Base-by-base conservation (phyloP, 257 asterid genomes). In the Solanum bulbocastanum region DNA sequence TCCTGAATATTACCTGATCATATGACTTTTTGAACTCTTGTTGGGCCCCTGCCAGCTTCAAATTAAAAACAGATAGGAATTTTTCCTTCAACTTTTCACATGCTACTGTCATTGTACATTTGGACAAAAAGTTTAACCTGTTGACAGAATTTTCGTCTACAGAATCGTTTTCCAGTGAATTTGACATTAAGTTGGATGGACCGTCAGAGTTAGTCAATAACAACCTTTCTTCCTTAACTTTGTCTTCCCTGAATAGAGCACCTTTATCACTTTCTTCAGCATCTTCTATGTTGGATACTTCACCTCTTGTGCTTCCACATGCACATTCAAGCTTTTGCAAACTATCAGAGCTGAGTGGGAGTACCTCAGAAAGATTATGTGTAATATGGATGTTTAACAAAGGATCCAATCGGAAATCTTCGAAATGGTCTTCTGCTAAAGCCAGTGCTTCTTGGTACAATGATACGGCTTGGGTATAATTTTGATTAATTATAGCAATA, bases 321-420 rank as follows among this genome's bases (percentile, higher is more conserved):
- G 40, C 90, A 81, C 87, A 84, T 88, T 87, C 89, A 40, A 84
- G 85, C 84, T 90, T 89, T 52, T 87, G 90, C 25, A 39, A 84
- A 86, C 83, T 72, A 89, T 89, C 92, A 32, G 89, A 85, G 46
- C 91, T 71, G 79, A 92, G 90, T 35, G 89, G 92, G 73, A 94
- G 90, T 87, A 91, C 78, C 89, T 97, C 99, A 84, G 98, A 94
- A 87, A 97, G 96, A 93, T 97, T 97, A 87, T 97, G 94, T 91
- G 93, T 94, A 88, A 97, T 92, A 92, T 97, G 99, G 74, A 97
- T 97, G 88, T 95, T 94, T 92, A 97, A 90, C 88, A 97, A 93
- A 89, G 99, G 98, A 91, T 97, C 99, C 94, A 97, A 90, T 85
- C 99, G 98, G 87, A 97, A 95, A 92, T 97, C 98, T 40, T 91